phyloP scores from a whole-genome alignment of 2,329 filamentous ascomycete genomes.

The Hyphodiscus sp. region DNA sequence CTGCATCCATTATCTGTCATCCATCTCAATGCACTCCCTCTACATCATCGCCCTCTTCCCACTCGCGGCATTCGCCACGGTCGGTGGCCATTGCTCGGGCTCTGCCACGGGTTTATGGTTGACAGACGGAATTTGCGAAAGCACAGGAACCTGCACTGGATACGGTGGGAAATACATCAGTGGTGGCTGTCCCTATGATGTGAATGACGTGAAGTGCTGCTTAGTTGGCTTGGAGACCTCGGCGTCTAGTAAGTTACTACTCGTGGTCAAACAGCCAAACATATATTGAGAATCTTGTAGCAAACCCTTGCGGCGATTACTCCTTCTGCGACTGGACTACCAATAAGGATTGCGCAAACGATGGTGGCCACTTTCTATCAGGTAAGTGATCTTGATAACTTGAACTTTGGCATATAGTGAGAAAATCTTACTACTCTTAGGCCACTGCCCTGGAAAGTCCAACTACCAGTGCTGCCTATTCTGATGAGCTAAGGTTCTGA shows the following conservation, averaged over 20 bases:
- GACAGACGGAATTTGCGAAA: background rate
- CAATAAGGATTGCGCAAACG: background rate
- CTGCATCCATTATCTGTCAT: background rate
- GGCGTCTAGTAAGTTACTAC: background rate
- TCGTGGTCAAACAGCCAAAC: background rate
- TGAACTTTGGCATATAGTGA: background rate
- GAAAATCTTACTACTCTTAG: background rate
- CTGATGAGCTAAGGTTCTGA: too few relatives aligned
- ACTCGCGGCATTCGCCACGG: background rate
- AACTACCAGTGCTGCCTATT: conserved; percentile 2
- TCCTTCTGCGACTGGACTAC: background rate
- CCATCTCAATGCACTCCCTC: background rate
- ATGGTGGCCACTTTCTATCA: background rate
- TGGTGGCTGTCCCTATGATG: background rate
- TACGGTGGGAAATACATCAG: background rate
- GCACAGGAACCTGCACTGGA: background rate
- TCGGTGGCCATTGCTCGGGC: background rate
- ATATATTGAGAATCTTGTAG: background rate
- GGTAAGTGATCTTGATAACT: too few relatives aligned
- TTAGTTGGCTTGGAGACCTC: background rate
- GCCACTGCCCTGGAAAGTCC: background rate
- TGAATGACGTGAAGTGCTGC: background rate
- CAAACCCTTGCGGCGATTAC: background rate
- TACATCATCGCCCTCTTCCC: conserved; percentile 1
- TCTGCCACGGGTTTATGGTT: background rate